phyloP scores from a whole-genome alignment of 2,329 filamentous ascomycete species.

The Nemania serpens region DNA sequence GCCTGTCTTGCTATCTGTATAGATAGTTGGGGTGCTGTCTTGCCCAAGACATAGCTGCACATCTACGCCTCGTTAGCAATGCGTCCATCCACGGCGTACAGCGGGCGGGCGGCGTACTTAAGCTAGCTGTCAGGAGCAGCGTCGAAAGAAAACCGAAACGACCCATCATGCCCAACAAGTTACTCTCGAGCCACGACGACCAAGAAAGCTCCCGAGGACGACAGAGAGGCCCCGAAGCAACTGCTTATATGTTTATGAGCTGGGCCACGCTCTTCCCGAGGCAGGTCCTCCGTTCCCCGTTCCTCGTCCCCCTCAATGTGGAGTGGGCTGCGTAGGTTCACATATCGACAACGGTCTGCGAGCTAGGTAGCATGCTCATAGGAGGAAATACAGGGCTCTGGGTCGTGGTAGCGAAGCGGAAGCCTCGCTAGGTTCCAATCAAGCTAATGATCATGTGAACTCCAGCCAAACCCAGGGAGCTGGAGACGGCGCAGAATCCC shows the following conservation, averaged over 20 bases:
- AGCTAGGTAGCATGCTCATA: conserved; percentile 22
- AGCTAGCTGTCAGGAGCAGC: conserved; percentile 35
- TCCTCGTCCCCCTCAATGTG: neutral
- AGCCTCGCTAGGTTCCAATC: conserved; percentile 14
- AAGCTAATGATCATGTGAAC: conserved; percentile 19
- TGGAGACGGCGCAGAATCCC: conserved; percentile 16
- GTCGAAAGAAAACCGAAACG: conserved; percentile 28
- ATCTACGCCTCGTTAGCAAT: conserved; percentile 34
- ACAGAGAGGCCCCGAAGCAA: neutral
- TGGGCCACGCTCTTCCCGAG: neutral
- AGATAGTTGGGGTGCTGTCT: conserved; percentile 39
- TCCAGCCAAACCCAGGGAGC: conserved; percentile 11
- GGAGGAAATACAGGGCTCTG: conserved; percentile 26
- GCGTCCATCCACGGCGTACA: neutral
- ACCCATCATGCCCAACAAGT: conserved; percentile 31
- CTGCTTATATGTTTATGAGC: conserved; percentile 25
- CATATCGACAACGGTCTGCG: conserved; percentile 6
- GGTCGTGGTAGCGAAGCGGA: conserved; percentile 12
- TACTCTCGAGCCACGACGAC: conserved; percentile 12
- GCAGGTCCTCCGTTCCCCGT: neutral
- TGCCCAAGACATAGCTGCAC: conserved; percentile 34
- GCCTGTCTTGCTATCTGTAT: conserved; percentile 53
- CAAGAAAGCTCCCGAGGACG: conserved; percentile 2
- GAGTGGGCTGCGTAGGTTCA: conserved; percentile 6
- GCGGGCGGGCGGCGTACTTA: conserved; percentile 25